Evolutionary conservation across 306 rosid species (phyloP).

Genomic region (Acmispon strigosus): DNA sequence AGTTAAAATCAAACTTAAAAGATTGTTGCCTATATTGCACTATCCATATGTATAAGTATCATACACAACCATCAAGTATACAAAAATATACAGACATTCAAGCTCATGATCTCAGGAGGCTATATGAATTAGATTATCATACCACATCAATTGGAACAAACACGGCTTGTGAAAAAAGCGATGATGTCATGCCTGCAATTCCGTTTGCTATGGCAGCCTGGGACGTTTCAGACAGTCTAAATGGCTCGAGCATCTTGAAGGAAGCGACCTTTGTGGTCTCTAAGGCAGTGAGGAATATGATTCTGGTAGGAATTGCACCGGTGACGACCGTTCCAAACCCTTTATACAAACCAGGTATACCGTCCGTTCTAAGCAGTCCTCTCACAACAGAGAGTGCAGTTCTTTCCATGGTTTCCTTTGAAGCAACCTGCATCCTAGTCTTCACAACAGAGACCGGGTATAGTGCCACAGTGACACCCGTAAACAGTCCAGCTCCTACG

Average conservation of each 20-base stretch:
- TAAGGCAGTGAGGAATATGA: slow-evolving; percentile 70
- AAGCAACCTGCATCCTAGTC: slow-evolving; percentile 85
- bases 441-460: slow-evolving; percentile 88
- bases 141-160: slow-evolving; percentile 96
- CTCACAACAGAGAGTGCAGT: slow-evolving; percentile 61
- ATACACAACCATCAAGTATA: not conserved
- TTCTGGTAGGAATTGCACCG: slow-evolving; percentile 84
- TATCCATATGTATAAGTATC: not conserved
- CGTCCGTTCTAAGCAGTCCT: slow-evolving; percentile 73
- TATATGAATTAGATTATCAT: slow-evolving; percentile 12
- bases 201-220: slow-evolving; percentile 92
- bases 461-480: slow-evolving; percentile 77
- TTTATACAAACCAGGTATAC: slow-evolving; percentile 79
- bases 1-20: not conserved
- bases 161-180: slow-evolving; percentile 70
- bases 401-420: slow-evolving; percentile 62
- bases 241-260: slow-evolving; percentile 65
- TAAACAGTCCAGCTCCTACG: slow-evolving; percentile 81
- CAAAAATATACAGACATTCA: not conserved
- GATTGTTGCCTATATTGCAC: not conserved
- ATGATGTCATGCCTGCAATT: slow-evolving; percentile 73
- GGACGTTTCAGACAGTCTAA: slow-evolving; percentile 58
- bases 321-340: slow-evolving; percentile 82
- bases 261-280: slow-evolving; percentile 78
- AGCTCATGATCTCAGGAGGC: not conserved